A percentile compares a stretch with the other conserved stretches of the same genome.
phyloP scores from a whole-genome alignment of 768 basidiomycete genomes.

The Hericium erinaceus region DNA sequence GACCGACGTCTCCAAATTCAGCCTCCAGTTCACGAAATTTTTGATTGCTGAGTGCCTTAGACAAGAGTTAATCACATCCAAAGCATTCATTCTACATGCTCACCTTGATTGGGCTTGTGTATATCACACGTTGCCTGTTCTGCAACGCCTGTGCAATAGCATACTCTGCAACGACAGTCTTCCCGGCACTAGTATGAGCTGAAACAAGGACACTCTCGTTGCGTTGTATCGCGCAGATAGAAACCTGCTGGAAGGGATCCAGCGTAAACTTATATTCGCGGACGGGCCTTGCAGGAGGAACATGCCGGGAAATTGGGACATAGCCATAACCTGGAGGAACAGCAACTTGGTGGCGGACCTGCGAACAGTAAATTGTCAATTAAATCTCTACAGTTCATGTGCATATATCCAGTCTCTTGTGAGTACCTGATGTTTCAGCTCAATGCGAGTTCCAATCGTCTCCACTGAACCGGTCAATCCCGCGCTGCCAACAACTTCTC shows the following conservation, averaged over 20 bases:
- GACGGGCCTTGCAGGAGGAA: conserved; percentile 84
- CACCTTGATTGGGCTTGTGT: conserved; percentile 99
- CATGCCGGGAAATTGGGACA: conserved; percentile 80
- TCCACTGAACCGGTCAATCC: conserved; percentile 67
- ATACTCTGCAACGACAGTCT: conserved; percentile 99
- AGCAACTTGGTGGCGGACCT: conserved; percentile 96
- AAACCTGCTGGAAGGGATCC: conserved; percentile 95
- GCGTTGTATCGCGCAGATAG: conserved; percentile 89
- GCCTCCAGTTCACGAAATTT: conserved; percentile 98
- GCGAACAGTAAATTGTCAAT: conserved; percentile 1
- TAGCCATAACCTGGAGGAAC: conserved; percentile 90
- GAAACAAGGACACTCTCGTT: conserved; percentile 98
- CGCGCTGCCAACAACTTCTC: conserved; percentile 83
- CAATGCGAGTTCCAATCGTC: conserved; percentile 59
- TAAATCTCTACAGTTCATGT: neutral
- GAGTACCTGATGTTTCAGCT: conserved; percentile 72
- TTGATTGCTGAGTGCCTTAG: conserved; percentile 92
- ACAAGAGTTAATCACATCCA: neutral
- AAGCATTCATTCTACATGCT: conserved; percentile 1
- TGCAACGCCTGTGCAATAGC: conserved; percentile 95
- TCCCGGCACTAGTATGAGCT: conserved; percentile 97
- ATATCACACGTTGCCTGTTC: conserved; percentile 93
- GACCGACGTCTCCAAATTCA: conserved; percentile 96
- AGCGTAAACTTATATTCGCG: conserved; percentile 93
- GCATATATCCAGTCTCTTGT: conserved; percentile 1